These are phyloP conservation scores for Ophiocordyceps camponoti-floridani DNA, from an alignment of 2,329 filamentous ascomycete genomes.

Conservation along the genomic window DNA sequence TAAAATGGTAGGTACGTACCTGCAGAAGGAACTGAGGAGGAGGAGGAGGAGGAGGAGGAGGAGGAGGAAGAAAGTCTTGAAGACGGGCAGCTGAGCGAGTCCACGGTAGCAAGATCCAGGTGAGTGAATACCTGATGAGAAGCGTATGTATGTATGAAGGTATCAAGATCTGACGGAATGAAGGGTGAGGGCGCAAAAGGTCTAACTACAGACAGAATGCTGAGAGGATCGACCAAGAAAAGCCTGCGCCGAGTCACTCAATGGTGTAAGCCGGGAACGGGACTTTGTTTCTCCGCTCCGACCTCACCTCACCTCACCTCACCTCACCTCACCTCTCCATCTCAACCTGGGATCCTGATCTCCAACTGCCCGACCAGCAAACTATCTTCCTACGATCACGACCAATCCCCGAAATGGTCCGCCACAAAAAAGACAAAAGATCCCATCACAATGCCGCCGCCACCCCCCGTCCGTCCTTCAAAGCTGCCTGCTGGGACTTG, in stretches of 20 bases:
- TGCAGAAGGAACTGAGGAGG: background rate
- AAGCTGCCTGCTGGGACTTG: constrained; percentile 94
- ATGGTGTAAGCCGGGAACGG: background rate
- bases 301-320: background rate
- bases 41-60: background rate
- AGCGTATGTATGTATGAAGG: no score
- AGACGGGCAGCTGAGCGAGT: no score
- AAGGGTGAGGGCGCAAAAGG: no score
- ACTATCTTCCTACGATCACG: background rate
- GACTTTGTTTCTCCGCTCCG: background rate
- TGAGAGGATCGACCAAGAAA: no score
- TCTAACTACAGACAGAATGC: no score
- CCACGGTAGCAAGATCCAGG: no score
- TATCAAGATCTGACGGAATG: no score
- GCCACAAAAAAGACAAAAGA: constrained; percentile 92
- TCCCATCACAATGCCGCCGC: constrained; percentile 21
- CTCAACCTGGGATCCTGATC: background rate
- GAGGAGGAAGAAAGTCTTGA: background rate
- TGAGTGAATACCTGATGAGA: no score
- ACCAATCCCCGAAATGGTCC: constrained; percentile 72
- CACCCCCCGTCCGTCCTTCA: constrained; percentile 41
- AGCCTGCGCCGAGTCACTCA: no score
- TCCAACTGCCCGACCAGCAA: background rate
- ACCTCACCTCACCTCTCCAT: background rate
- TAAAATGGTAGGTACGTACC: background rate